Evolutionary conservation across 176 grass and related monocot genomes (phyloP).

Genomic region (Zizania latifolia): DNA sequence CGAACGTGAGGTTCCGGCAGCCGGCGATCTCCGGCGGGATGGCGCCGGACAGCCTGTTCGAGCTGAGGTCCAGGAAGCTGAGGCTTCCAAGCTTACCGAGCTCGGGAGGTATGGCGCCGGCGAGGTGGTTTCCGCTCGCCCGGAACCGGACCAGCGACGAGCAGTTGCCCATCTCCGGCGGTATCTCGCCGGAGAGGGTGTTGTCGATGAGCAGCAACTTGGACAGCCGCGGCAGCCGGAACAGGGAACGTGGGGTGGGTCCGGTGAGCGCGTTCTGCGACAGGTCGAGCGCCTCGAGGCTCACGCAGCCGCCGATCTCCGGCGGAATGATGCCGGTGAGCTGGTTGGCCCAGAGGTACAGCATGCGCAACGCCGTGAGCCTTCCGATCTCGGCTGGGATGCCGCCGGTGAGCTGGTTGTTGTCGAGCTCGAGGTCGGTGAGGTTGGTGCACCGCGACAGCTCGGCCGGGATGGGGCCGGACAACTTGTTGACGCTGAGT

Average conservation of each 20-base stretch:
- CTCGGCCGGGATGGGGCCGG: neutral
- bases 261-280: slow-evolving; percentile 71
- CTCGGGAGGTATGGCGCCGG: slow-evolving; percentile 41
- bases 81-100: slow-evolving; percentile 35
- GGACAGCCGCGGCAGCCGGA: slow-evolving; percentile 42
- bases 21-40: slow-evolving; percentile 50
- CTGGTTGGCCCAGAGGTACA: slow-evolving; percentile 74
- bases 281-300: slow-evolving; percentile 67
- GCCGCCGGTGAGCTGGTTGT: too few species aligned
- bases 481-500: neutral
- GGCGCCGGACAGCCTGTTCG: slow-evolving; percentile 49
- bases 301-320: slow-evolving; percentile 54
- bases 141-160: slow-evolving; percentile 58
- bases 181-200: slow-evolving; percentile 46
- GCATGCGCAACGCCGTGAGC: slow-evolving; percentile 43
- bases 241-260: slow-evolving; percentile 37
- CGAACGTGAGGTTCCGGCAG: slow-evolving; percentile 67
- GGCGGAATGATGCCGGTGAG: slow-evolving; percentile 56
- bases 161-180: slow-evolving; percentile 54
- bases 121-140: slow-evolving; percentile 52
- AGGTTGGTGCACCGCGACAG: too few species aligned
- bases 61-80: slow-evolving; percentile 70
- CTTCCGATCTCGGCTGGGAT: slow-evolving; percentile 41
- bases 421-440: slow-evolving; percentile 2
- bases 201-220: slow-evolving; percentile 68